A percentile compares a stretch with the other conserved stretches of the same genome.
phyloP scores from a whole-genome alignment of 495 filamentous ascomycete genomes.

The Aspergillus carlsbadensis region DNA sequence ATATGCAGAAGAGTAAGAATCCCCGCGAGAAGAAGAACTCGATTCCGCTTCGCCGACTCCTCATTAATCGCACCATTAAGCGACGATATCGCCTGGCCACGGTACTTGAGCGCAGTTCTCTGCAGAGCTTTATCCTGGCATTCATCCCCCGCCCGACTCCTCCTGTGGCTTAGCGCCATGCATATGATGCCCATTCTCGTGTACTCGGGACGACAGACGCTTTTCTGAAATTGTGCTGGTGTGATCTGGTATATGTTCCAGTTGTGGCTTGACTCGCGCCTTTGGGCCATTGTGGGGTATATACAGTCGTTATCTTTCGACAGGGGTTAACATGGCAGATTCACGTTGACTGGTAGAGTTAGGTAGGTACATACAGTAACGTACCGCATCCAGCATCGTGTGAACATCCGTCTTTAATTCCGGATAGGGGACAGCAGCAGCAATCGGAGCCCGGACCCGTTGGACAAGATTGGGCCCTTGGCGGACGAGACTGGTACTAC shows the following conservation, averaged over 20 bases:
- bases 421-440: no score
- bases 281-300: background rate
- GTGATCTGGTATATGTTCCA: background rate
- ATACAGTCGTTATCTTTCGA: background rate
- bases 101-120: slow-evolving; percentile 27
- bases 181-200: slow-evolving; percentile 5
- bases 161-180: slow-evolving; percentile 31
- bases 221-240: background rate
- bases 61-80: slow-evolving; percentile 19
- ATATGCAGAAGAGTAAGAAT: no score
- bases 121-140: slow-evolving; percentile 12
- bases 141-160: slow-evolving; percentile 23
- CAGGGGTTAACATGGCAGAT: background rate
- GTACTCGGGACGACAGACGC: background rate
- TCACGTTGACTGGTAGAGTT: no score
- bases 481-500: background rate
- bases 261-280: background rate
- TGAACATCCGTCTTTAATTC: no score
- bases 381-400: no score
- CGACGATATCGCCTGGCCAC: slow-evolving; percentile 29
- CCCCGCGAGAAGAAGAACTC: no score
- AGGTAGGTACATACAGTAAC: no score
- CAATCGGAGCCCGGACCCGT: background rate
- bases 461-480: background rate
- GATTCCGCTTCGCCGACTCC: background rate